Percentiles rank a stretch among this genome's conserved stretches.
These are phyloP conservation scores for Psidium guajava DNA, from an alignment of 345 rosid species.

Conservation along the genomic window DNA sequence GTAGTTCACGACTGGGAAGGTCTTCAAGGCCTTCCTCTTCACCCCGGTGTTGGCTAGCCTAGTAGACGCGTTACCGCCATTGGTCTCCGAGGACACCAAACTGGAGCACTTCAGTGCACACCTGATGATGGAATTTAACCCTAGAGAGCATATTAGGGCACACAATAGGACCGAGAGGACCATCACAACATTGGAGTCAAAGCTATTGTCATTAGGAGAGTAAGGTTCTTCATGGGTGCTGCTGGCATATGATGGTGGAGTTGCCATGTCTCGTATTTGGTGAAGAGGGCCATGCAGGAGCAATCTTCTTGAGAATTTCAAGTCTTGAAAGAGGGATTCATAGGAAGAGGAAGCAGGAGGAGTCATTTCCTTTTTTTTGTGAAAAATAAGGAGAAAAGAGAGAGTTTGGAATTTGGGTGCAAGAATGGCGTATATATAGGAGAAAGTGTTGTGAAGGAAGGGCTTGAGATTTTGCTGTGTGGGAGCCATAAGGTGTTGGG, in stretches of 20 bases:
- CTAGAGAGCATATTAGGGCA: slow-evolving; percentile 78
- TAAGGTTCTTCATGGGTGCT: slow-evolving; percentile 11
- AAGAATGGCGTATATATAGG: slow-evolving; percentile 12
- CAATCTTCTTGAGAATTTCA: slow-evolving; percentile 39
- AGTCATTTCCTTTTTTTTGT: not conserved
- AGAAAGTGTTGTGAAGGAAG: not conserved
- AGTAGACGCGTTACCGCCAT: slow-evolving; percentile 9
- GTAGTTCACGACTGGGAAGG: slow-evolving; percentile 55
- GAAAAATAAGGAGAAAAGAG: not conserved
- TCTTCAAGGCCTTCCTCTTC: slow-evolving; percentile 57
- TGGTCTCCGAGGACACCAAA: slow-evolving; percentile 18
- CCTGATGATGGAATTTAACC: slow-evolving; percentile 60
- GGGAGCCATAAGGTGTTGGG: not conserved
- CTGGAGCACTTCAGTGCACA: slow-evolving; percentile 55
- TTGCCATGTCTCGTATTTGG: not conserved
- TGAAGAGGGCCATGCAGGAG: slow-evolving; percentile 14
- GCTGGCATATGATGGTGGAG: slow-evolving; percentile 15
- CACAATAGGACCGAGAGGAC: slow-evolving; percentile 77
- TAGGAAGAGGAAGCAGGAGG: slow-evolving; percentile 11
- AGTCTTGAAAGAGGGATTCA: slow-evolving; percentile 5
- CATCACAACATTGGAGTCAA: slow-evolving; percentile 70
- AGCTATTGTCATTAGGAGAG: slow-evolving; percentile 14
- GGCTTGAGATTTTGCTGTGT: slow-evolving; percentile 9
- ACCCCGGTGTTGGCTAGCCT: slow-evolving; percentile 64
- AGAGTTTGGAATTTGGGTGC: not conserved